phyloP scores from a whole-genome alignment of 257 asterid species.

The Rhazya stricta region DNA sequence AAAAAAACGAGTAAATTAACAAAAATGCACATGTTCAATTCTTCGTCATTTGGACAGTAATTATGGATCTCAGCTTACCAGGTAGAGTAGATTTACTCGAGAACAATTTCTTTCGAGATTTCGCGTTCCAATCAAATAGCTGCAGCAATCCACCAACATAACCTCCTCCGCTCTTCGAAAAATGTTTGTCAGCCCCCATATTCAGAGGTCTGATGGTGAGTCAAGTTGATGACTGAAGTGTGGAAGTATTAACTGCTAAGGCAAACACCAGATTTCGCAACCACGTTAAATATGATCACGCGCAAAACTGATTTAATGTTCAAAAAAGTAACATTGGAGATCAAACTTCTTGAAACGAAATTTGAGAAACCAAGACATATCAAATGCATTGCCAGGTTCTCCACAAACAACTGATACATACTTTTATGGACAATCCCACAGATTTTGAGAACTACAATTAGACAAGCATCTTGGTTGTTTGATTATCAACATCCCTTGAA shows the following conservation, averaged over 20 bases:
- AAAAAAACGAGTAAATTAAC: background rate
- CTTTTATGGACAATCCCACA: background rate
- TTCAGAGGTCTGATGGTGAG: conserved; percentile 17
- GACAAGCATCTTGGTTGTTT: background rate
- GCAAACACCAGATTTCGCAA: conserved; percentile 5
- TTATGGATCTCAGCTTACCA: conserved; percentile 33
- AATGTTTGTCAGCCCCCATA: conserved; percentile 70
- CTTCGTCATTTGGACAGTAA: background rate
- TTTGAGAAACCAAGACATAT: background rate
- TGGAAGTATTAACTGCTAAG: conserved; percentile 12
- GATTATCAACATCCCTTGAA: background rate
- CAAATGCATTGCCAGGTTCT: background rate
- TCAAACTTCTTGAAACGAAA: conserved; percentile 6
- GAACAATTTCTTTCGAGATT: conserved; percentile 79
- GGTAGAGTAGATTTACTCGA: conserved; percentile 62
- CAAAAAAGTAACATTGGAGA: background rate
- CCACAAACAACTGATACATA: background rate
- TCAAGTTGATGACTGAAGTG: conserved; percentile 17
- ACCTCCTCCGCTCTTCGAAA: conserved; percentile 56
- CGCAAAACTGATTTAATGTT: background rate
- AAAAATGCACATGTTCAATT: background rate
- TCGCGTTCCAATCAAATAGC: conserved; percentile 88
- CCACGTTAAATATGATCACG: conserved; percentile 26
- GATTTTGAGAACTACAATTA: background rate
- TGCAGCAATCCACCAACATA: conserved; percentile 84